Conservation (phyloP, 2,329 filamentous ascomycete genomes). For the Phialophora tarda region DNA sequence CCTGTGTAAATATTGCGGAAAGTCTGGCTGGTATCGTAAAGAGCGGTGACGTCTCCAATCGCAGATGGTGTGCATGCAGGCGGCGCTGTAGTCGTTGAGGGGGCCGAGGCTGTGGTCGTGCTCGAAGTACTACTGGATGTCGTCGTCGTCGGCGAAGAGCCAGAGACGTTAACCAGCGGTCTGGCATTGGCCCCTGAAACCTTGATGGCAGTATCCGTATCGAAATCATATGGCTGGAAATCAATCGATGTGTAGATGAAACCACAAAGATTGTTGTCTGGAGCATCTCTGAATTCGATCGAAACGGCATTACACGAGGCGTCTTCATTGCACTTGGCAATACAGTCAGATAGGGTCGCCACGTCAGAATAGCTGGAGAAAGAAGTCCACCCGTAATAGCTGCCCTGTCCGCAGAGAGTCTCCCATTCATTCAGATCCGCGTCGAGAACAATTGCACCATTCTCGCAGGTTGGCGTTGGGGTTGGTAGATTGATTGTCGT, state of each 20-base stretch:
- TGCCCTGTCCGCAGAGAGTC: conserved; percentile 15
- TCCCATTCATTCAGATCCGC: conserved; percentile 8
- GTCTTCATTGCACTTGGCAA: conserved; percentile 13
- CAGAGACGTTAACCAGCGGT: conserved; percentile 5
- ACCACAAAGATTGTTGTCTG: conserved; percentile 10
- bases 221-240: conserved; percentile 12
- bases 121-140: conserved; percentile 1
- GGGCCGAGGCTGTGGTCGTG: conserved; percentile 12
- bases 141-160: not conserved
- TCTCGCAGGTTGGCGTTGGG: conserved; percentile 3
- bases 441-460: conserved; percentile 7
- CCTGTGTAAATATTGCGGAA: conserved; percentile 18
- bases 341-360: conserved; percentile 10
- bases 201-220: conserved; percentile 14
- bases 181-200: conserved; percentile 14
- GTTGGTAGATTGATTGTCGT: not conserved
- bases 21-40: conserved; percentile 11
- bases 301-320: conserved; percentile 9
- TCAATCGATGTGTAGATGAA: conserved; percentile 16
- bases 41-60: conserved; percentile 18
- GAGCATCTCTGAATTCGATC: conserved; percentile 12
- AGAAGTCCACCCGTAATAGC: conserved; percentile 11
- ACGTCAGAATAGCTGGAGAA: conserved; percentile 8
- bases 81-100: conserved; percentile 10
- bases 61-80: conserved; percentile 14